Base-by-base conservation (phyloP, 164 flowering plant species). In the Protea cynaroides region DNA sequence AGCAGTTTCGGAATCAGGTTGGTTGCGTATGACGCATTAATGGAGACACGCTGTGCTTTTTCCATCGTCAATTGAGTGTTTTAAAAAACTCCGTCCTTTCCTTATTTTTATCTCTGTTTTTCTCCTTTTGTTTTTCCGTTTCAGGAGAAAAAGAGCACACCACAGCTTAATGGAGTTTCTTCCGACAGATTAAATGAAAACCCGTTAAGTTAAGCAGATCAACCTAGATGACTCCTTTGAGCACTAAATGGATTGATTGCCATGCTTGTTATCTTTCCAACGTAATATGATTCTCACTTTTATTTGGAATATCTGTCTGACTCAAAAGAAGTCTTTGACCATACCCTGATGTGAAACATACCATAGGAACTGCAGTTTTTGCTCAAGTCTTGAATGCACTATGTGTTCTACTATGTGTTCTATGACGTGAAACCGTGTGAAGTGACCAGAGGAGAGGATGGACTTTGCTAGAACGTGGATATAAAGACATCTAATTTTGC, bases 1-100 rank as follows among this genome's bases (percentile, higher is more conserved):
- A 93, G 79, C 91, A 93, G 76, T 86, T 64, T 67, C 80, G 65
- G 50, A 71, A 19, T 69, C 89, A 85, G 91, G 98, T 89, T 72
- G 8, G 68, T 53, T 10, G 56, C 36, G 14, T 58, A 50, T 65
- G 10, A 18, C 37, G 54, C 19, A 50, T 47, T 8, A 22, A 15
- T 50, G 59, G 5, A 49, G 13, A 19, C 47, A 58, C 29, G 8
- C 24, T 8, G 25, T n/a, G 55, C 17, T 47, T 40, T 34, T 44
- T 17, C 17, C 13, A 29, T 52, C 44, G 3, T 29, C 2, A n/a
- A 61, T 56, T 18, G 54, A 6, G 44, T 62, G 1, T 13, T 46
- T 49, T 25, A 1, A 58, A 15, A 3, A 34, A 14, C 17, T 40
- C 3, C 24, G 24, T 38, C 8, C 43, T 12, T 15, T 56, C 17